Conservation (phyloP, 306 rosid genomes). For the Cyclanthera cordifolia region DNA sequence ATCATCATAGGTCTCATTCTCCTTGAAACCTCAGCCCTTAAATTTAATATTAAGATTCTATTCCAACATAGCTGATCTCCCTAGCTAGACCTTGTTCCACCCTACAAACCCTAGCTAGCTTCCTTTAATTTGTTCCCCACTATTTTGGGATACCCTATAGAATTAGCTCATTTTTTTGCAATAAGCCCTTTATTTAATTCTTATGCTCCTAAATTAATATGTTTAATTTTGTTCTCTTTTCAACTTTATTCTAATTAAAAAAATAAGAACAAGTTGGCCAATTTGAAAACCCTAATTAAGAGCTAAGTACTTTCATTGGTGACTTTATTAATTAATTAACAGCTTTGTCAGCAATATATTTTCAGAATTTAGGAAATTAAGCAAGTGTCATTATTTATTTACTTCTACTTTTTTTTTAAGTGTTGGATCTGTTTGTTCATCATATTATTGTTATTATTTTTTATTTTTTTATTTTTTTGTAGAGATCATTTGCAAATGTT, state of each 20-base stretch:
- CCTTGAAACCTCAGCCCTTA: neutral
- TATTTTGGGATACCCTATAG: neutral
- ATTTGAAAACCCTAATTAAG: conserved; percentile 1
- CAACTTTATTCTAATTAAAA: neutral
- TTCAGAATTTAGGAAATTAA: neutral
- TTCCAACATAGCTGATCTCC: neutral
- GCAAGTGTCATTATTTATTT: conserved; percentile 3
- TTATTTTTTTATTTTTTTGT: neutral
- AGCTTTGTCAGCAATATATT: conserved; percentile 3
- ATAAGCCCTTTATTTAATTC: neutral
- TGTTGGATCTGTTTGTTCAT: conserved; percentile 3
- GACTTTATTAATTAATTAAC: neutral
- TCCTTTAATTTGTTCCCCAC: conserved; percentile 1
- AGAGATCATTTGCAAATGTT: conserved; percentile 25
- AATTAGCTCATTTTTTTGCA: no score
- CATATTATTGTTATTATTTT: neutral
- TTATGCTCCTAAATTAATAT: neutral
- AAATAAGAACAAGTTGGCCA: conserved; percentile 5
- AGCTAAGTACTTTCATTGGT: neutral
- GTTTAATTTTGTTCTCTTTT: neutral
- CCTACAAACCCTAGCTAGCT: conserved; percentile 15
- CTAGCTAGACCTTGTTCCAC: conserved; percentile 12
- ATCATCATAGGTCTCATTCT: neutral
- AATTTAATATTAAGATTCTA: conserved; percentile 7
- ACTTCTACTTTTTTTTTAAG: neutral